Evolutionary conservation across 2,329 filamentous ascomycete species (phyloP).

Genomic region (Chrysosporium keratinophilum): DNA sequence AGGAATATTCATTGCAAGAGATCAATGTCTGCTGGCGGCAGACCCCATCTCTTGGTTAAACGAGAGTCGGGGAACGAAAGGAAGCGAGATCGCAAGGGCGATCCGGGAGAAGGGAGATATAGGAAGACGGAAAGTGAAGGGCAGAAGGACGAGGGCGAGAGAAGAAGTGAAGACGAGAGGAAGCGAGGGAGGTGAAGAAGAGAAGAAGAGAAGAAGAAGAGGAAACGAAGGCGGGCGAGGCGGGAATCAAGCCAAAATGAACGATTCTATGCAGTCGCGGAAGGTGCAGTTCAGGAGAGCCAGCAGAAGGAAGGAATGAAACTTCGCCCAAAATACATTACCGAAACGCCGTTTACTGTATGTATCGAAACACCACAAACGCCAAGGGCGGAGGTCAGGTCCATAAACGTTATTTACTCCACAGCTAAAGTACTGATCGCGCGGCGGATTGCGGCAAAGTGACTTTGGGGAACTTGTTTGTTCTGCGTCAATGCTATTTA

Average conservation of each 20-base stretch:
- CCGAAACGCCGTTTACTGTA: not conserved
- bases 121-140: not conserved
- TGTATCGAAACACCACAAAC: not conserved
- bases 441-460: not conserved
- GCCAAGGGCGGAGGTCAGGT: not conserved
- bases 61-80: not conserved
- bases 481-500: no score
- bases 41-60: conserved; percentile 13
- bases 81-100: not conserved
- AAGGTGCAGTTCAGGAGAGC: no score
- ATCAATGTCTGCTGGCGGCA: conserved; percentile 1
- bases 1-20: conserved; percentile 18
- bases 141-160: not conserved
- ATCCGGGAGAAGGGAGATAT: not conserved
- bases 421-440: not conserved
- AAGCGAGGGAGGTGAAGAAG: not conserved
- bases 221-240: not conserved
- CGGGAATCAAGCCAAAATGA: not conserved
- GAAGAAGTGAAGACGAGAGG: not conserved
- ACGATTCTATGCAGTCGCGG: not conserved
- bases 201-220: not conserved
- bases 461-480: not conserved
- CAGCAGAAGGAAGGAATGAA: not conserved
- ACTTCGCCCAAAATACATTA: not conserved
- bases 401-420: not conserved